Base-by-base conservation (phyloP, 305 asterid genomes). In the Fraxinus albicans region DNA sequence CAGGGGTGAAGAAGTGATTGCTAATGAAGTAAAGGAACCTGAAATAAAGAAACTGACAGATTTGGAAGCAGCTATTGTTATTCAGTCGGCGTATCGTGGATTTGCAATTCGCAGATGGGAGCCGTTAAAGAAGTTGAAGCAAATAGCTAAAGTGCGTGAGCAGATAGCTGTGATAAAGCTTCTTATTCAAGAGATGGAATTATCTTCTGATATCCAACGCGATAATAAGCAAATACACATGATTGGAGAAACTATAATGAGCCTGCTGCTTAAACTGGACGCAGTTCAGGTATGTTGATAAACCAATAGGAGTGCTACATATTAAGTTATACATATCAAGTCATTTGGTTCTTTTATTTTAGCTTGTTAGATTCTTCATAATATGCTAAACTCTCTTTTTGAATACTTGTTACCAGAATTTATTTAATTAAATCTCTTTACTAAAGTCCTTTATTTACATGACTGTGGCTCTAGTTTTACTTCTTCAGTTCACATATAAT, bases 31-130 rank as follows among this genome's bases (percentile, higher is more conserved):
- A 15, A 83, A 87, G 76, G 83, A 38, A 23, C 42, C 53, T 0
- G 21, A n/a, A 17, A 84, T 82, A 75, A 44, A 33, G 15, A 42
- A 84, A 35, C 40, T 88, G 77, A 90, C 93, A 0, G 90, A 87
- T 75, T 88, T 78, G 83, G 92, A 91, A 83, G 97, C 98, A 31
- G 96, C 95, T 76, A 84, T 84, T 40, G 44, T 87, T 50, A 90
- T 95, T 69, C 98, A 95, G 82, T 86, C 98, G 10, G 91, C 89
- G 31, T 95, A 87, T 80, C 97, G 95, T 21, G 94, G 93, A 72
- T 91, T 84, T 87, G 93, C 87, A 27, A 78, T 86, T 34, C 89
- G 98, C 21, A 91, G 87, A 86, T 87, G 92, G 96, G 92, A 90
- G 81, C 90, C 94, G 38, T 19, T 93, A 38, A 88, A 89, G 84